These are phyloP conservation scores for Kwoniella mangroviensis DNA, from an alignment of 768 basidiomycete genomes.

Conservation along the genomic window DNA sequence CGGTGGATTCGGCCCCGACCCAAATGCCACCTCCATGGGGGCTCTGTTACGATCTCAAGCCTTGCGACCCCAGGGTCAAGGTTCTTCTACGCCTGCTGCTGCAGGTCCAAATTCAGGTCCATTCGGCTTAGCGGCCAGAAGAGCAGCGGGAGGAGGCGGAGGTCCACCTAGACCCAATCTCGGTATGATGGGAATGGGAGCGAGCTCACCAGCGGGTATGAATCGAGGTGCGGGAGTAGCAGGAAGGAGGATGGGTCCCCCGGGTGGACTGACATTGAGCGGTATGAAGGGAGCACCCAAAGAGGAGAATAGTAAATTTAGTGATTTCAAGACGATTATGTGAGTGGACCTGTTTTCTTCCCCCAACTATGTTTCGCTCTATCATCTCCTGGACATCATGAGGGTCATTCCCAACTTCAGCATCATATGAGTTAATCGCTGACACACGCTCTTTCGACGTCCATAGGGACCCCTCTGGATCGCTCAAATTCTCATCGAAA, in stretches of 20 bases:
- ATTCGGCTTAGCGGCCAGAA: conserved; percentile 59
- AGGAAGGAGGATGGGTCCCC: conserved; percentile 55
- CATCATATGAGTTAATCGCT: neutral
- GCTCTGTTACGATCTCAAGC: conserved; percentile 54
- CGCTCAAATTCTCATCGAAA: conserved; percentile 89
- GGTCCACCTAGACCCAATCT: conserved; percentile 29
- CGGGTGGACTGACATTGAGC: conserved; percentile 62
- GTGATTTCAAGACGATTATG: conserved; percentile 93
- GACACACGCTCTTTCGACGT: conserved; percentile 7
- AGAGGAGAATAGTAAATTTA: conserved; percentile 76
- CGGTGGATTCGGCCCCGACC: conserved; percentile 37
- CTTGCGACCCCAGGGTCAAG: conserved; percentile 24
- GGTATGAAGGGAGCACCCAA: conserved; percentile 68
- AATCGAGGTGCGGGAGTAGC: conserved; percentile 54
- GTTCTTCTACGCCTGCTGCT: conserved; percentile 23
- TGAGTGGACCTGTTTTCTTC: conserved; percentile 60
- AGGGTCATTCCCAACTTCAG: neutral
- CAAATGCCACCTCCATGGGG: conserved; percentile 53
- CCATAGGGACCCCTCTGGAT: conserved; percentile 89
- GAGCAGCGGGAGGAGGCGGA: conserved; percentile 50
- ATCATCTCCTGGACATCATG: neutral
- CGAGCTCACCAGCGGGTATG: conserved; percentile 29
- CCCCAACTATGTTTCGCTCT: too few relatives aligned
- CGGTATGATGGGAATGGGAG: conserved; percentile 32
- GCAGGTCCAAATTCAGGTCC: conserved; percentile 52